Evolutionary conservation across 2,329 filamentous ascomycete species (phyloP), one percentile per base, ranked within the genome.

Genomic region (Apiospora marii): DNA sequence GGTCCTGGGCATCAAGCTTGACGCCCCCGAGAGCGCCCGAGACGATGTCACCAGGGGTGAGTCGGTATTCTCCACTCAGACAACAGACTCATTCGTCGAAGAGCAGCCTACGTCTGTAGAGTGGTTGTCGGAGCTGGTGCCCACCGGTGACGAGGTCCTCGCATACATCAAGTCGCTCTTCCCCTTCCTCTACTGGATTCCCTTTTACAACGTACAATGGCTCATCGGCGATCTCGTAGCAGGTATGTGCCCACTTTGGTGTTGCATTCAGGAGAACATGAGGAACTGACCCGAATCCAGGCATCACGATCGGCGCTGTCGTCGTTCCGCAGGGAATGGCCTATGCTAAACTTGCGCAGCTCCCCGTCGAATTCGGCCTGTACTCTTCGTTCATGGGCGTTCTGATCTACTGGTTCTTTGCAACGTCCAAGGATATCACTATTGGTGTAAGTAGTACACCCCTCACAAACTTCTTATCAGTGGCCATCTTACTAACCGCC

Each of bases 281-380:
- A 27, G 41, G 69, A 70, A 30, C 74, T 77, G 43, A 76, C 67
- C 30, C 67, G 43, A 30, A 70, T 19, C 34, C 41, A 85, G 84
- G 84, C 72, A 84, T 87, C 77, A 90, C 89, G 3, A 87, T 90
- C 72, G 88, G 89, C n/a, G 87, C 87, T 48, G 86, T 90, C 34
- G 95, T 98, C 37, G 94, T 98, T n/a, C 96, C 96, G 7, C 96
- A 98, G 81, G 93, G 94, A 74, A 98, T 98, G 96, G 95, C 96
- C 0, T 98, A 98, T 83, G 95, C 96, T 43, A 87, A 92, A 74
- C 87, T 98, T 37, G 96, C 96, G 64, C 89, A 92, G 74, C 87
- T 98, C n/a, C 87, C 90, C 0, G 89, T 92, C 7, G 88, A 98
- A 80, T 98, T 92, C 79, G 96, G 96, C 70, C 88, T 98, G 0